A percentile compares a stretch with the other conserved stretches of the same genome.
phyloP scores from a whole-genome alignment of 768 basidiomycete species.

The Tubosaeta sp. region DNA sequence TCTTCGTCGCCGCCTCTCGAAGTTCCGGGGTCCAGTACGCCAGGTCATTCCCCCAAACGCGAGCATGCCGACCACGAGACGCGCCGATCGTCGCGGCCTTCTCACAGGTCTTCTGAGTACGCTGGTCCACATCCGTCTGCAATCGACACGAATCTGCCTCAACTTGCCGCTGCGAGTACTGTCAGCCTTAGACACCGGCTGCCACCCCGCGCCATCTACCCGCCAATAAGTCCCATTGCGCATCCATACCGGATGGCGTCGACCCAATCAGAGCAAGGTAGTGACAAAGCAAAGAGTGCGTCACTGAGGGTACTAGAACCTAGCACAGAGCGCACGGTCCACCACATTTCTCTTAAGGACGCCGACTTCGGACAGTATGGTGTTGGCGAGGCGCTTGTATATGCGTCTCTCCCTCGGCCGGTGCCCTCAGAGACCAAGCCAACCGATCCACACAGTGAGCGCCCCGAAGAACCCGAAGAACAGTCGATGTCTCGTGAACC shows the following conservation, averaged over 20 bases:
- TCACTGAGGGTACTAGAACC: background rate
- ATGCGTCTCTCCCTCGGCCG: constrained; percentile 29
- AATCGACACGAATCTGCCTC: constrained; percentile 19
- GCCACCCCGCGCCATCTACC: constrained; percentile 28
- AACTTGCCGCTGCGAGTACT: constrained; percentile 18
- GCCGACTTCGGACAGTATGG: constrained; percentile 46
- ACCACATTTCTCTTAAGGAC: constrained; percentile 26
- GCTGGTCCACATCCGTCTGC: constrained; percentile 40
- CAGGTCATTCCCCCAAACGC: constrained; percentile 30
- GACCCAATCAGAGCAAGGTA: background rate
- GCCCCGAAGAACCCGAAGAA: background rate
- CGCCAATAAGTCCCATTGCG: constrained; percentile 24
- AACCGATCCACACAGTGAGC: background rate
- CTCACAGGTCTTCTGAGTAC: constrained; percentile 31
- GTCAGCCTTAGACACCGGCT: constrained; percentile 35
- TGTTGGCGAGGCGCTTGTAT: constrained; percentile 60
- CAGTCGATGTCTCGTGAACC: background rate
- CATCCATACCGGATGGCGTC: constrained; percentile 23
- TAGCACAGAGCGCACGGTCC: background rate
- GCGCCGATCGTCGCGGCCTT: constrained; percentile 10
- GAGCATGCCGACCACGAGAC: background rate
- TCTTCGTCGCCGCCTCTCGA: constrained; percentile 33
- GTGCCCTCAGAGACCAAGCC: background rate
- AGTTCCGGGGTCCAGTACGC: constrained; percentile 19
- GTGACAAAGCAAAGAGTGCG: background rate